Evolutionary conservation across 2,329 filamentous ascomycete genomes (phyloP), one percentile per base, ranked within the genome.

Genomic region (Emmonsia crescens): DNA sequence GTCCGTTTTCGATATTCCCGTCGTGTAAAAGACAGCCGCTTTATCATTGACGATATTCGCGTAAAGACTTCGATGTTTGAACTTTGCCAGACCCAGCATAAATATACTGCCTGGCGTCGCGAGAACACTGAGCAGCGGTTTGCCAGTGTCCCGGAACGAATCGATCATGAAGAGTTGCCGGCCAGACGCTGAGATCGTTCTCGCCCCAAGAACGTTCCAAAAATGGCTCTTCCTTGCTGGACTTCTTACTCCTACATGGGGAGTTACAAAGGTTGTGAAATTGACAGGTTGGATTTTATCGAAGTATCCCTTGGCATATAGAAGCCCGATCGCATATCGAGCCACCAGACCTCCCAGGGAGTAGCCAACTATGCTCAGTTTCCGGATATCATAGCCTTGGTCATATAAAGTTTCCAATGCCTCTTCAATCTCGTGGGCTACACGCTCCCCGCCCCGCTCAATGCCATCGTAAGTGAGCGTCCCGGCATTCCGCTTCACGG

Each of bases 181-280:
- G 5, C 93, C 93, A 0, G 91, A 96, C 70, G 84, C 86, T 62
- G 89, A 95, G 5, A 97, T 76, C 0, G 88, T 91, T 61, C 88
- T 82, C 0, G 91, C 87, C 52, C 91, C 93, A 3, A 97, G 73
- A n/a, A 88, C 83, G 71, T 97, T 97, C 85, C 80, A 96, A 62
- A 88, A 77, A 71, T 81, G 83, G 70, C 85, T 86, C 19, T 88
- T 88, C 55, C 82, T 83, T 51, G 86, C 75, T 1, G 89, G 89
- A 1, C 85, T 84, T 57, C 88, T 81, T 1, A 89, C 88, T n/a
- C 89, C 89, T 8, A 92, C 80, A 74, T 92, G 89, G 29, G 89
- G 93, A 38, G 89, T 87, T 5, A 89, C 93, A 75, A 97, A 96
- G 0, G 92, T 96, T 2, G 88, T 90, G 75, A 97, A 96, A 79